These are phyloP conservation scores for Globisporangium heterothallicum DNA, from an alignment of 352 stramenopile species.

Conservation along the genomic window DNA sequence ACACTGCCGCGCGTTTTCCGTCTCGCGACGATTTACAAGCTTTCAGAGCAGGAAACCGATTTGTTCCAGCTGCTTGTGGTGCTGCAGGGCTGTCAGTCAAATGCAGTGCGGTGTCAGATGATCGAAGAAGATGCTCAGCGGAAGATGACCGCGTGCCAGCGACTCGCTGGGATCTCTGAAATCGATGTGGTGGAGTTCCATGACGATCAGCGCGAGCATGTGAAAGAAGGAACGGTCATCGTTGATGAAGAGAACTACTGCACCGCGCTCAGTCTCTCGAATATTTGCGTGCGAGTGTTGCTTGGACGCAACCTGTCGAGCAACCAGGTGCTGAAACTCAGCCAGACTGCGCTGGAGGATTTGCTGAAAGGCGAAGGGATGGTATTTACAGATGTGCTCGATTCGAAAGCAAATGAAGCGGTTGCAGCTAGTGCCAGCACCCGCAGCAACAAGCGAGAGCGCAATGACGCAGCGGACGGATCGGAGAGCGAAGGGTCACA, in stretches of 20 bases:
- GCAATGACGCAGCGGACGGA: constrained; percentile 14
- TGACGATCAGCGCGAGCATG: constrained; percentile 78
- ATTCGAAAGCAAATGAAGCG: constrained; percentile 19
- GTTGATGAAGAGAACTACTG: constrained; percentile 81
- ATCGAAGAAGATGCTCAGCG: constrained; percentile 79
- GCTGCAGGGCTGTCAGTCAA: constrained; percentile 80
- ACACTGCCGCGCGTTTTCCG: constrained; percentile 59
- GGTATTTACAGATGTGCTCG: constrained; percentile 54
- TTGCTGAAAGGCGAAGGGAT: constrained; percentile 70
- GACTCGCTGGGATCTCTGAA: constrained; percentile 77
- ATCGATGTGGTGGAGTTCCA: constrained; percentile 83
- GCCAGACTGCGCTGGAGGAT: constrained; percentile 77
- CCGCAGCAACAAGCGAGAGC: constrained; percentile 5
- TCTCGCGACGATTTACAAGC: constrained; percentile 69
- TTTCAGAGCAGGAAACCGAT: constrained; percentile 66
- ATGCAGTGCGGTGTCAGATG: constrained; percentile 79
- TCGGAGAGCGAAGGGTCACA: constrained; percentile 20
- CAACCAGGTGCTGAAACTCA: constrained; percentile 82
- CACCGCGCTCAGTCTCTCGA: constrained; percentile 68
- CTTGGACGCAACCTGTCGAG: constrained; percentile 68
- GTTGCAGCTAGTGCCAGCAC: neutral
- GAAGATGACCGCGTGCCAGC: constrained; percentile 68
- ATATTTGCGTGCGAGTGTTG: constrained; percentile 78
- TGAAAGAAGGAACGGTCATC: constrained; percentile 84
- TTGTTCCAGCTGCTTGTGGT: constrained; percentile 81